These are phyloP conservation scores for Solanum hybrid DNA, from an alignment of 305 asterid genomes.

Conservation along the genomic window DNA sequence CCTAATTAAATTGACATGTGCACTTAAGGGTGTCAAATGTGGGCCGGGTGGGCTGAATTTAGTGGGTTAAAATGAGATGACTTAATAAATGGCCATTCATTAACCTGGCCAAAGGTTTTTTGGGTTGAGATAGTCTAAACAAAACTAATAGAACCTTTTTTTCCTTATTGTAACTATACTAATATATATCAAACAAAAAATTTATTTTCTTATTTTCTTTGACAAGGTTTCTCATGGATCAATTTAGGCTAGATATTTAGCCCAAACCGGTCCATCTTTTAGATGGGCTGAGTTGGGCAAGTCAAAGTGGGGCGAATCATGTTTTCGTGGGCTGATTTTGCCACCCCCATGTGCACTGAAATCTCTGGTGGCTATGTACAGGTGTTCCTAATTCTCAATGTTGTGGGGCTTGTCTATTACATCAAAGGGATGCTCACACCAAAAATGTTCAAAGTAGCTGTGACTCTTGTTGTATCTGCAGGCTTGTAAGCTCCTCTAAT, in stretches of 20 bases:
- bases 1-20: not conserved
- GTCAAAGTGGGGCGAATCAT: not conserved
- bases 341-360: not conserved
- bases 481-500: conserved; percentile 62
- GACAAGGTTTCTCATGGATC: not conserved
- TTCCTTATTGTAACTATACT: not conserved
- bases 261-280: not conserved
- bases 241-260: not conserved
- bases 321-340: not conserved
- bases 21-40: not conserved
- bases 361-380: conserved; percentile 22
- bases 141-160: not conserved
- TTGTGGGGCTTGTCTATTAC: conserved; percentile 80
- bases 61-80: not conserved
- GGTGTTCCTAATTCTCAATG: conserved; percentile 82
- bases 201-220: not conserved
- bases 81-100: not conserved
- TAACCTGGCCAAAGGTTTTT: not conserved
- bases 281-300: not conserved
- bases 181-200: not conserved
- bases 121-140: not conserved
- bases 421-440: conserved; percentile 82
- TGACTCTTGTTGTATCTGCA: conserved; percentile 63
- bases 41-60: not conserved
- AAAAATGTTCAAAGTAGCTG: conserved; percentile 90